Conservation (phyloP, 1,284 basidiomycete species). For the Malassezia vespertilionis region DNA sequence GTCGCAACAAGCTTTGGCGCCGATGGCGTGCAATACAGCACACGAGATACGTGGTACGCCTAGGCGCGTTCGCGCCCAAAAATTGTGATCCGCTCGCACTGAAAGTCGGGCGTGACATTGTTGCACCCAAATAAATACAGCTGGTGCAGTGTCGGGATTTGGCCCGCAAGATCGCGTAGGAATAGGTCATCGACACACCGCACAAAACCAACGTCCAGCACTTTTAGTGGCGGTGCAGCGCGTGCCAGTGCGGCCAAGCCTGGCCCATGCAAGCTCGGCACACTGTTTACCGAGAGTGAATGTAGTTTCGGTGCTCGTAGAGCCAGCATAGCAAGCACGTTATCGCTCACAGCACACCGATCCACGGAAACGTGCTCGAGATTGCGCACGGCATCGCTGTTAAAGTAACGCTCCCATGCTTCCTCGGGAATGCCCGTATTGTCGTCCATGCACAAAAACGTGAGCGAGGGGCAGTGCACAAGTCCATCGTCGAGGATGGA, state of each 20-base stretch:
- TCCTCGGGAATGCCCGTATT: slow-evolving; percentile 4
- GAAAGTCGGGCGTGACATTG: slow-evolving; percentile 4
- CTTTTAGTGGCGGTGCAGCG: slow-evolving; percentile 50
- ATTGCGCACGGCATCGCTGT: slow-evolving; percentile 25
- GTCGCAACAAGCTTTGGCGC: slow-evolving; percentile 8
- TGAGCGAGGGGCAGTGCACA: slow-evolving; percentile 54
- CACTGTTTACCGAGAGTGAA: slow-evolving; percentile 55
- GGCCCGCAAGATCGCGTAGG: slow-evolving; percentile 57
- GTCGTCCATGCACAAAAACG: slow-evolving; percentile 50
- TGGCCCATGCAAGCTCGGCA: slow-evolving; percentile 55
- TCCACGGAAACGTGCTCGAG: slow-evolving; percentile 38
- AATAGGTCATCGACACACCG: slow-evolving; percentile 71
- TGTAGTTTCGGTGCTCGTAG: slow-evolving; percentile 46
- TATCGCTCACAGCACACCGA: slow-evolving; percentile 51
- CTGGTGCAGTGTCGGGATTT: slow-evolving; percentile 25
- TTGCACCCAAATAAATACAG: slow-evolving; percentile 48
- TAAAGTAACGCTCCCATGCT: slow-evolving; percentile 3
- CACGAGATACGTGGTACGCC: slow-evolving; percentile 8
- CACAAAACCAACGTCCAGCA: slow-evolving; percentile 77
- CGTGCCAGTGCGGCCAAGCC: slow-evolving; percentile 53
- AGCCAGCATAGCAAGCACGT: slow-evolving; percentile 56
- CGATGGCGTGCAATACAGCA: background rate
- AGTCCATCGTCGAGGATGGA: slow-evolving; percentile 58
- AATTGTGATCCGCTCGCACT: slow-evolving; percentile 24
- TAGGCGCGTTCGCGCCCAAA: slow-evolving; percentile 22